Percentiles rank a stretch among this genome's conserved stretches.
Conservation (phyloP, 768 basidiomycete species). For the Strobilomyces confusus region DNA sequence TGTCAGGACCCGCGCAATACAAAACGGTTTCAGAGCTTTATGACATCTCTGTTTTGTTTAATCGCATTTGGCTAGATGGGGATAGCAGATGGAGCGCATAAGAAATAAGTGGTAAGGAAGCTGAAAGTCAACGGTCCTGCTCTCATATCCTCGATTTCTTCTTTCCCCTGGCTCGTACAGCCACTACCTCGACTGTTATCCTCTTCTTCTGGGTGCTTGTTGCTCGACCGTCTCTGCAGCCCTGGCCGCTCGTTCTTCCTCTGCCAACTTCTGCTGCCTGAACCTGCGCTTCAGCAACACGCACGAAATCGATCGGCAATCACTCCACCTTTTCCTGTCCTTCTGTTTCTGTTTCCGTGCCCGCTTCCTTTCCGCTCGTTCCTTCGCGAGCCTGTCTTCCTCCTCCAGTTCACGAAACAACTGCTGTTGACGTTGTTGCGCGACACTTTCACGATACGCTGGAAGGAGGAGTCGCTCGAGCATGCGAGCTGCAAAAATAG, state of each 20-base stretch:
- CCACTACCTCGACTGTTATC: too few species aligned
- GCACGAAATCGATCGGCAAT: conserved; percentile 1
- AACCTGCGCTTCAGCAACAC: conserved; percentile 2
- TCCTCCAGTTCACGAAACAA: conserved; percentile 93
- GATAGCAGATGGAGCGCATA: too few species aligned
- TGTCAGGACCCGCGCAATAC: not conserved
- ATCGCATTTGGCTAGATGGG: too few species aligned
- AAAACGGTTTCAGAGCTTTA: conserved; percentile 7
- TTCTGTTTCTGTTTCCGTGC: conserved; percentile 98
- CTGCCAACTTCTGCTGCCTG: conserved; percentile 88
- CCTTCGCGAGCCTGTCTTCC: conserved; percentile 82
- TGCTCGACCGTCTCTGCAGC: conserved; percentile 61
- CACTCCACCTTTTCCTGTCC: conserved; percentile 88
- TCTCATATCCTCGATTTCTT: too few species aligned
- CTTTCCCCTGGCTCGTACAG: too few species aligned
- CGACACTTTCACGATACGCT: conserved; percentile 94
- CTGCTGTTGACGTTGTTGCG: conserved; percentile 91
- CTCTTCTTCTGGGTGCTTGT: too few species aligned
- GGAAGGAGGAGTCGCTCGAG: conserved; percentile 97
- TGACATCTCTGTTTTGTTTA: too few species aligned
- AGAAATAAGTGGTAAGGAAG: too few species aligned
- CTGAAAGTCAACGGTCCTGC: too few species aligned
- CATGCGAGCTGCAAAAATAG: conserved; percentile 98
- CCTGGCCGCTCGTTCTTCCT: conserved; percentile 79
- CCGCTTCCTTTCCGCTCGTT: conserved; percentile 88